Conservation (phyloP, 129 eudicot species). For the Arctium lappa region DNA sequence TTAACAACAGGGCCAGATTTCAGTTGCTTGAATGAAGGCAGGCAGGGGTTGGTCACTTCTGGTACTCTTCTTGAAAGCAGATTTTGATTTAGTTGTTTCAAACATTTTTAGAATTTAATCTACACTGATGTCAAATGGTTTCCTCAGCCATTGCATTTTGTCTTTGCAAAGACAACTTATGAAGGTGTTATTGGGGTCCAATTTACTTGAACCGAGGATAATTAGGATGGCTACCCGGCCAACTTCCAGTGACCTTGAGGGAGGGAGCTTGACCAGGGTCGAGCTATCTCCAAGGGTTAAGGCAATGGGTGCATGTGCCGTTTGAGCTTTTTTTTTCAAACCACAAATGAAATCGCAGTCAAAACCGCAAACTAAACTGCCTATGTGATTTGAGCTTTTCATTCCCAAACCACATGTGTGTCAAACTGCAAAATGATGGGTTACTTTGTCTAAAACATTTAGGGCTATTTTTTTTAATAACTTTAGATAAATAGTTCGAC, state of each 20-base stretch:
- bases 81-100: neutral
- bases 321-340: no score
- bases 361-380: no score
- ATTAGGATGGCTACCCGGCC: neutral
- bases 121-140: neutral
- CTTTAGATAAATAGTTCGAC: no score
- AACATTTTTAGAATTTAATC: conserved; percentile 6
- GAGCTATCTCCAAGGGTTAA: no score
- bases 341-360: neutral
- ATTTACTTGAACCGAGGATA: neutral
- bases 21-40: conserved; percentile 11
- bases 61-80: conserved; percentile 18
- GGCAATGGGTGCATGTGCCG: no score
- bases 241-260: neutral
- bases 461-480: no score
- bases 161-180: neutral
- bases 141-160: neutral
- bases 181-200: neutral
- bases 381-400: neutral
- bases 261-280: no score
- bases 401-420: no score
- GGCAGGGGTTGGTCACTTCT: neutral
- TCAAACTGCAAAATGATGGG: no score
- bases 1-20: neutral
- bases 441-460: no score